A percentile compares a stretch with the other conserved stretches of the same genome.
phyloP scores from a whole-genome alignment of 495 filamentous ascomycete genomes.

The Cercophora sp. region DNA sequence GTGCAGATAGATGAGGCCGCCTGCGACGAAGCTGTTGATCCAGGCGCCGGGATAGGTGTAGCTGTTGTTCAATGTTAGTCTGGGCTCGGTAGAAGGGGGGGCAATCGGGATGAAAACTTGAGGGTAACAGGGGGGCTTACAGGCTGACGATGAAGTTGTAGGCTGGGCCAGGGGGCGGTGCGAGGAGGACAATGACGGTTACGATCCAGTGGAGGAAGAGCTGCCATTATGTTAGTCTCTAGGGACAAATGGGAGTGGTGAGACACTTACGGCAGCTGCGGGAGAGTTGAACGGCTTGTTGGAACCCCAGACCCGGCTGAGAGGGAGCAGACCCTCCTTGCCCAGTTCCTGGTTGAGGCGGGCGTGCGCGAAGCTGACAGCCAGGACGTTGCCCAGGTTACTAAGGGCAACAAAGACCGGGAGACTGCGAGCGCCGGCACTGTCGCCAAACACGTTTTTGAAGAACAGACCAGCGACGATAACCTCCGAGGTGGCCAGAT shows the following conservation, averaged over 20 bases:
- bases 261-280: constrained; percentile 34
- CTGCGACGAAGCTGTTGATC: constrained; percentile 55
- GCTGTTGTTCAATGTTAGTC: too few species aligned
- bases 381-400: constrained; percentile 56
- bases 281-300: constrained; percentile 57
- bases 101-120: too few species aligned
- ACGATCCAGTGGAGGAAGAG: constrained; percentile 50
- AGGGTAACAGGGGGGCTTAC: too few species aligned
- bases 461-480: constrained; percentile 48
- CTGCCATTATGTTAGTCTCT: too few species aligned
- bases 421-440: constrained; percentile 38
- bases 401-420: constrained; percentile 59
- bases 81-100: too few species aligned
- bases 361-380: constrained; percentile 49
- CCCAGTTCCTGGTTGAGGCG: constrained; percentile 67
- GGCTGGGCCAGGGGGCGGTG: constrained; percentile 43
- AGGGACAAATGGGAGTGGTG: constrained; percentile 27
- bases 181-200: constrained; percentile 46
- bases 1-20: constrained; percentile 45
- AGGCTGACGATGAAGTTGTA: constrained; percentile 49
- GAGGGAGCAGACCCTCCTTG: constrained; percentile 62
- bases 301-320: constrained; percentile 45
- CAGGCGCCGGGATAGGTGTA: constrained; percentile 44
- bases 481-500: constrained; percentile 49
- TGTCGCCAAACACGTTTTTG: constrained; percentile 40